Percentiles rank a stretch among this genome's conserved stretches.
Conservation (phyloP, 345 rosid species). For the Eucalyptus guilfoylei region DNA sequence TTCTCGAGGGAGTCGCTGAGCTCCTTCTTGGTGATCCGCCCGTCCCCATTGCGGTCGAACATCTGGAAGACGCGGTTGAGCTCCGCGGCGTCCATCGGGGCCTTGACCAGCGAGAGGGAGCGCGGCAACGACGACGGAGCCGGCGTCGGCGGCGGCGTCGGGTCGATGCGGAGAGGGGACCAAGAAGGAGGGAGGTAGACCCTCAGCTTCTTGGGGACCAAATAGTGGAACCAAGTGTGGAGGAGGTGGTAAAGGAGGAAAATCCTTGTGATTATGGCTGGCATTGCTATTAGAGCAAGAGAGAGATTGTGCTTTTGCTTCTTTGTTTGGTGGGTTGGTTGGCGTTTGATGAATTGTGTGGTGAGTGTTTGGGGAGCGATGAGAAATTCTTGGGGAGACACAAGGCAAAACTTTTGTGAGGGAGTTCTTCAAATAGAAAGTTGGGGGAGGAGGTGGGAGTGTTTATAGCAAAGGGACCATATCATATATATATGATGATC, state of each 20-base stretch:
- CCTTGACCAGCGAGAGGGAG: background rate
- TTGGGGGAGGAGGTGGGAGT: background rate
- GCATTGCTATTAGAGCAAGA: background rate
- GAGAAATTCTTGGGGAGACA: background rate
- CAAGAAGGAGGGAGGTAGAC: slow-evolving; percentile 26
- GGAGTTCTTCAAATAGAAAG: background rate
- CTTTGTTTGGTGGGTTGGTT: background rate
- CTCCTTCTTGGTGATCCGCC: slow-evolving; percentile 56
- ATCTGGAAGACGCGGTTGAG: slow-evolving; percentile 57
- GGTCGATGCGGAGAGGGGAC: background rate
- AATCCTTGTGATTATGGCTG: slow-evolving; percentile 21
- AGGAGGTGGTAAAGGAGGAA: slow-evolving; percentile 37
- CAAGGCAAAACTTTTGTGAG: background rate
- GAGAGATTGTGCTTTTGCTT: background rate
- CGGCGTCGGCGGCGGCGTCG: background rate
- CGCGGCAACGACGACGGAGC: background rate
- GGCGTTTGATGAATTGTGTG: background rate
- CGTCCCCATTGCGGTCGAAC: slow-evolving; percentile 82
- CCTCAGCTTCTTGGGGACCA: slow-evolving; percentile 46
- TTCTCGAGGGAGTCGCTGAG: slow-evolving; percentile 48
- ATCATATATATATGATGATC: background rate
- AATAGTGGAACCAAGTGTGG: slow-evolving; percentile 20
- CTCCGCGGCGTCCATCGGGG: slow-evolving; percentile 41
- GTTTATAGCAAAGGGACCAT: background rate
- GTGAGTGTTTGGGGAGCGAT: background rate